These are phyloP conservation scores for Monosporascus sp. DNA, from an alignment of 2,329 filamentous ascomycete species.

Conservation along the genomic window DNA sequence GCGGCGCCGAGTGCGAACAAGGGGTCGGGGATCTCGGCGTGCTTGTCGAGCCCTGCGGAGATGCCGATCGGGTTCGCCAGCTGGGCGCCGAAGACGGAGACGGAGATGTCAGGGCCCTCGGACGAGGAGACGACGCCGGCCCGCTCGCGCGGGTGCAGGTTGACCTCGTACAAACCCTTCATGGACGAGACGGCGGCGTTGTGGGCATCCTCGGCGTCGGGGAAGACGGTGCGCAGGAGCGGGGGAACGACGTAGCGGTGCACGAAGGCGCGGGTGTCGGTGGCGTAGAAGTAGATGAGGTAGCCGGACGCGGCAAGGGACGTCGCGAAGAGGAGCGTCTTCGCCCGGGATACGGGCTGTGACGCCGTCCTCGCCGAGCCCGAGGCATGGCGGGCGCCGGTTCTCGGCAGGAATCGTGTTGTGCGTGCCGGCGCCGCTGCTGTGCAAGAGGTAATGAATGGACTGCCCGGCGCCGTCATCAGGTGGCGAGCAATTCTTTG, in stretches of 20 bases:
- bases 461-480: slow-evolving; percentile 10
- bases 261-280: slow-evolving; percentile 66
- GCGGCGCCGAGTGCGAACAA: slow-evolving; percentile 80
- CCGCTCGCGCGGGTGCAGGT: slow-evolving; percentile 81
- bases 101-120: slow-evolving; percentile 31
- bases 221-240: slow-evolving; percentile 58
- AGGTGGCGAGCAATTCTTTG: slow-evolving; percentile 16
- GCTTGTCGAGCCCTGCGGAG: slow-evolving; percentile 93
- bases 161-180: slow-evolving; percentile 66
- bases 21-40: slow-evolving; percentile 80
- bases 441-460: slow-evolving; percentile 10
- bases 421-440: slow-evolving; percentile 2
- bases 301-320: slow-evolving; percentile 37
- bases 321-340: slow-evolving; percentile 35
- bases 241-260: slow-evolving; percentile 66
- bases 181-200: slow-evolving; percentile 68
- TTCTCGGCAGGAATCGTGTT: slow-evolving; percentile 7
- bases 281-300: slow-evolving; percentile 61
- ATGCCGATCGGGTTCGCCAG: slow-evolving; percentile 87
- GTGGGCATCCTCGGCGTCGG: slow-evolving; percentile 89
- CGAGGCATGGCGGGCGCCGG: slow-evolving; percentile 14
- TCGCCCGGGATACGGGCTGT: slow-evolving; percentile 26
- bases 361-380: slow-evolving; percentile 16
- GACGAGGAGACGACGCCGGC: slow-evolving; percentile 27
- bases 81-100: slow-evolving; percentile 66